Base-by-base conservation (phyloP, 1,284 basidiomycete species). In the Puccinia hordei region DNA sequence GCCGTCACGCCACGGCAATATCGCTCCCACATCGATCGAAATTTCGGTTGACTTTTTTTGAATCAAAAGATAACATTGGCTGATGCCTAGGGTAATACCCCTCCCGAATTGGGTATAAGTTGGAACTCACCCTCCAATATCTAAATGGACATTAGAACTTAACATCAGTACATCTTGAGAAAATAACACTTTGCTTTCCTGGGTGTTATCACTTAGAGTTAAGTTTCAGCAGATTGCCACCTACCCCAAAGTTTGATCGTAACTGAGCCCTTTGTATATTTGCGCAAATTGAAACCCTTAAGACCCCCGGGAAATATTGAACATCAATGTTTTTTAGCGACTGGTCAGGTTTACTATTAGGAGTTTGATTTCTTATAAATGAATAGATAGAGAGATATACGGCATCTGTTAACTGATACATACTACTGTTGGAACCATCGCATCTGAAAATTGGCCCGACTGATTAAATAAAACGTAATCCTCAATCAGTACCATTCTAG, bases 1-100 rank as follows among this genome's bases (percentile, higher is more conserved):
- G 95, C 95, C 83, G 95, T 93, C 0, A 95, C 94, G 13, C 95
- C 95, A 81, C 92, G 90, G 86, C 95, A 97, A 86, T 98, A 99
- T 59, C 96, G 88, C 86, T 97, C 94, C 96, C 94, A 89, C 88
- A 90, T 89, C 72, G 87, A 87, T 68, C 95, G 90, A 84, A 98
- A 99, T 84, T 94, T 92, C 1, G 95, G 93, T 87, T 98, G 95
- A 22, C 95, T 95, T 88, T 49, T 51, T 51, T 71, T n/a, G n/a
- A n/a, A 80, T 22, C 44, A 53, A 22, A 65, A 53, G 15, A 53
- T 3, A 33, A 33, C 38, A 44, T 63, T 27, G 44, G 55, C 53
- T 13, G 24, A 8, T 38, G 41, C 24, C 55, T 65, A 44, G n/a
- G n/a, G n/a, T n/a, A n/a, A n/a, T n/a, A n/a, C n/a, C 24, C 27